Base-by-base conservation (phyloP, 2,329 filamentous ascomycete species). In the Knoxdaviesia proteae region DNA sequence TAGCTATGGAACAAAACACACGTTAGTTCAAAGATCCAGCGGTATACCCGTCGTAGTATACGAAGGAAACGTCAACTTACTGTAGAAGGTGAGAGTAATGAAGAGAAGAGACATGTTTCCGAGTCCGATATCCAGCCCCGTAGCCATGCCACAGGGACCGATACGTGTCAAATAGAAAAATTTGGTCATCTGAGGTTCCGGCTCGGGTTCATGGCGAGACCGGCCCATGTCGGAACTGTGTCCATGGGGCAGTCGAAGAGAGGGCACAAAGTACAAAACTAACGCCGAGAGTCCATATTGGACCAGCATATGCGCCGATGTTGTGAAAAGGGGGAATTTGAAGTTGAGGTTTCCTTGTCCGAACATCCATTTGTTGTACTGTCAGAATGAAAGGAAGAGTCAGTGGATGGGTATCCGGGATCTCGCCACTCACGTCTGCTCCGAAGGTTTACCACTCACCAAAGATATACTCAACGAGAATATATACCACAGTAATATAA, bases 301-400 rank as follows among this genome's bases (percentile, higher is more conserved):
- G 41, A 98, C 86, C 29, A 87, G 64, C 87, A 96, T 96, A 63
- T 98, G 90, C 57, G 90, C 67, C 49, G 84, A 83, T 4, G 90
- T 98, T 7, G 87, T 94, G 60, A 96, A 96, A 41, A 98, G 71
- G 36, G 90, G 90, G 54, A 90, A 96, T 42, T 83, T 78, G 57
- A 98, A 98, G 60, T 94, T 80, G 51, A 92, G 73, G 50, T 80
- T 75, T 50, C 80, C 71, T 47, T 79, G 71, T 53, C 83, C 82
- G 62, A 98, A 96, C 88, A 98, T 96, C 90, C 90, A 96, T 64
- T 94, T 96, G 70, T 98, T 98, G 68, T 96, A 98, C 80, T 90
- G 49, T 41, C 33, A 33, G 38, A 29, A 5, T 20, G 20, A 20
- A 20, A 20, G 39, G 32, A 20, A 3, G 20, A 20, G 20, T 20